Evolutionary conservation across 768 basidiomycete genomes (phyloP).

Genomic region (Pleurotus ostreatus): DNA sequence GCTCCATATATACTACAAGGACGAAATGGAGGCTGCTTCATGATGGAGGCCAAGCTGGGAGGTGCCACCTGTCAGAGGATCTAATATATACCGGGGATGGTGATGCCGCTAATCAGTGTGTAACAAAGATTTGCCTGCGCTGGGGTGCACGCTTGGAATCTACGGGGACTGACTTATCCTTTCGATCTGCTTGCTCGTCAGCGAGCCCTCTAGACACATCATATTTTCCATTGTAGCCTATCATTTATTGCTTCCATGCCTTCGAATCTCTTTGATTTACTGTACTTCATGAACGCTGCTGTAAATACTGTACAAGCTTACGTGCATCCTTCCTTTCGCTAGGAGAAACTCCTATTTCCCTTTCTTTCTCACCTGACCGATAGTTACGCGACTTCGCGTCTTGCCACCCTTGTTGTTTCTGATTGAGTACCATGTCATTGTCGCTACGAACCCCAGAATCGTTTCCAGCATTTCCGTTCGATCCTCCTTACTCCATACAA

Average conservation of each 20-base stretch:
- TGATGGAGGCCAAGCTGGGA: neutral
- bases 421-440: conserved; percentile 1
- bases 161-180: neutral
- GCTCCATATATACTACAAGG: conserved; percentile 30
- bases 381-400: too few species aligned
- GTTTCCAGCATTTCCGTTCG: conserved; percentile 84
- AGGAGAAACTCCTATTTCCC: too few species aligned
- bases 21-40: neutral
- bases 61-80: neutral
- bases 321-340: too few species aligned
- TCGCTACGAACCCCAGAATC: conserved; percentile 56
- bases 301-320: too few species aligned
- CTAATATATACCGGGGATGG: neutral
- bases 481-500: conserved; percentile 82
- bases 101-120: neutral
- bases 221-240: neutral
- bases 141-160: neutral
- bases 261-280: neutral
- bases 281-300: too few species aligned
- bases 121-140: neutral
- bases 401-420: neutral
- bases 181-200: neutral
- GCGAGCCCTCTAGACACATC: neutral
- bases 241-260: neutral
- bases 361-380: too few species aligned